Base-by-base conservation (phyloP, 192 early-diverging fungal genomes). In the Coemansia sp. region DNA sequence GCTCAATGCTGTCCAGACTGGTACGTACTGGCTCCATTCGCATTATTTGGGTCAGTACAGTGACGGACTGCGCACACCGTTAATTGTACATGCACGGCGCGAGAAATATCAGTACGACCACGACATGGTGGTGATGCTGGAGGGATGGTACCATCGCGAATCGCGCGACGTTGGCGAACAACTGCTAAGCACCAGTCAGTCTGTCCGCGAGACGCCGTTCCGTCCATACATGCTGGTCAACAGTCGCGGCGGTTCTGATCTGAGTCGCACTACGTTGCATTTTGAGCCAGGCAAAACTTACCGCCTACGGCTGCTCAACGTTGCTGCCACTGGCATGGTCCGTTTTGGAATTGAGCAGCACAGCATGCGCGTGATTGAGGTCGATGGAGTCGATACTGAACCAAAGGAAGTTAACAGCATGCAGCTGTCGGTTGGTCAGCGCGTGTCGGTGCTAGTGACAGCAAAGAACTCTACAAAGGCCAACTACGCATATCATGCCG, bases 11-110 rank as follows among this genome's bases (percentile, higher is more conserved):
- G 69, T 75, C 32, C 91, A 95, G 66, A 79, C 83, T 21, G 94
- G 94, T 29, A 93, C 91, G 7, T 94, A 84, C 76, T 95, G 94
- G 94, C 85, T 89, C 56, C 92, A 94, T 66, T 79, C 85, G 52
- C 92, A 94, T 72, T 83, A 62, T 57, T 67, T 58, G 60, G 85
- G 76, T 10, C 91, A 94, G 76, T 92, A 92, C 64, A 86, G 91
- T 35, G 93, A 94, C 58, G 93, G 93, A 47, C 72, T 93, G 60
- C 87, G 89, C 57, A 84, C 83, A 0, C 84, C 92, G n/a, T 49
- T 94, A 27, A 85, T 92, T 43, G 81, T 92, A 62, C 82, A 89
- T 54, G 73, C 87, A 52, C 80, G 77, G 15, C 51, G 61, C 38
- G 65, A 84, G 64, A 74, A 76, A 47, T 84, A 88, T 65, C 8